Conservation (phyloP, 2,329 filamentous ascomycete species). For the Hawksworthiomyces lignivorus region DNA sequence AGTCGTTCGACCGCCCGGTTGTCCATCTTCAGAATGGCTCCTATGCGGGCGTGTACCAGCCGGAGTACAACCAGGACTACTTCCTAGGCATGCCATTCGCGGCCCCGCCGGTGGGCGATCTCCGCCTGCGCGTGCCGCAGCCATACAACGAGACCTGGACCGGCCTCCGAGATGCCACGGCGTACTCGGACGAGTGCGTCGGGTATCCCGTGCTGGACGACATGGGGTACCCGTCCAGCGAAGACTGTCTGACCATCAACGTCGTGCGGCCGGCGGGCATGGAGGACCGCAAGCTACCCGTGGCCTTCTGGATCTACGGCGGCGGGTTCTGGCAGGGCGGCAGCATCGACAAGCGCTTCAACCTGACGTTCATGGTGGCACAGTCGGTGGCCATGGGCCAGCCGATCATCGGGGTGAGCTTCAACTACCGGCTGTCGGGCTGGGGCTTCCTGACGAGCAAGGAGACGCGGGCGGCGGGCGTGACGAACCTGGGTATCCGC, state of each 20-base stretch:
- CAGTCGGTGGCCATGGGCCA: constrained; percentile 33
- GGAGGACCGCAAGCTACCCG: constrained; percentile 28
- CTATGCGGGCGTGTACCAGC: not conserved
- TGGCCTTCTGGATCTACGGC: constrained; percentile 46
- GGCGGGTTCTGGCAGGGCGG: constrained; percentile 23
- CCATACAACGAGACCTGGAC: not conserved
- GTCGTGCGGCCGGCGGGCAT: constrained; percentile 11
- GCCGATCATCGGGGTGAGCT: constrained; percentile 36
- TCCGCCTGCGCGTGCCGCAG: not conserved
- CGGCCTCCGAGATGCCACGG: not conserved
- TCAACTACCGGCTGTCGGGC: constrained; percentile 38
- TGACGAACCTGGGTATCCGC: constrained; percentile 41
- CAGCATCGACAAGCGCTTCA: constrained; percentile 43
- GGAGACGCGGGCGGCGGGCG: constrained; percentile 33
- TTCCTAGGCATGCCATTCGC: not conserved
- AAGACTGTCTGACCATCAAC: constrained; percentile 12
- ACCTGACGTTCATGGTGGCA: constrained; percentile 49
- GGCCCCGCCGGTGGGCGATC: not conserved
- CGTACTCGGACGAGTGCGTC: not conserved
- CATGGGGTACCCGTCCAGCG: not conserved
- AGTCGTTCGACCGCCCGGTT: no score
- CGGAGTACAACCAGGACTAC: not conserved
- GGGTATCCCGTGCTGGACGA: constrained; percentile 1
- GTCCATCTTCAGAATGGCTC: not conserved
- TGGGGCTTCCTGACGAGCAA: constrained; percentile 45